Evolutionary conservation across 2,329 filamentous ascomycete genomes (phyloP), one percentile per base, ranked within the genome.

Genomic region (Coniochaeta hoffmannii): DNA sequence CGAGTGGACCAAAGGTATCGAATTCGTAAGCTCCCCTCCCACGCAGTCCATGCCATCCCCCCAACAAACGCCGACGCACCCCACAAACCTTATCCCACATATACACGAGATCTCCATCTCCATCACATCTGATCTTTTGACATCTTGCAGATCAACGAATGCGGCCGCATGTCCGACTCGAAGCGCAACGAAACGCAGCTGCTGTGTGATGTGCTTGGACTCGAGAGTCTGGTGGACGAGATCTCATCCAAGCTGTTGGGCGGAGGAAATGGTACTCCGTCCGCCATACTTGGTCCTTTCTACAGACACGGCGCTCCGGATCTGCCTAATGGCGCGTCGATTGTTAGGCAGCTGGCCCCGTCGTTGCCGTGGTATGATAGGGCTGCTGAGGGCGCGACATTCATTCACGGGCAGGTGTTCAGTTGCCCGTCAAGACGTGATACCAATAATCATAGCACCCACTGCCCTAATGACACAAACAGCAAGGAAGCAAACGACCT

Each of bases 231-330:
- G 4, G 81, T 86, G 53, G 83, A 87, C 62, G 81, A 85, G 62
- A 86, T 87, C 62, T 85, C 83, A 22, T 81, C 80, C 70, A 81
- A 79, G 49, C 79, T 78, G 7, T 71, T 75, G 28, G 55, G 55
- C 26, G 50, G 56, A 32, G 57, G 49, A 54, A 70, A 69, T 35
- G 73, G 80, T 36, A 86, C 83, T 3, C 75, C 81, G n/a, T 84
- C 82, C 17, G 81, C 85, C 38, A 86, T 88, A 57, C 76, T 88
- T 2, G 85, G 85, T 1, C 85, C 85, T 1, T 88, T 89, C 69
- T 88, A 82, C 76, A 75, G 83, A 14, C 73, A 79, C 54, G 77
- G 87, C 58, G 80, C 84, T 0, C 83, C 85, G 2, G 71, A 73
- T 53, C 75, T 79, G 50, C 65, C 76, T 32, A 84, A 84, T 64